Evolutionary conservation across 176 grass and related monocot species (phyloP).

Genomic region (Puccinellia tenuiflora): DNA sequence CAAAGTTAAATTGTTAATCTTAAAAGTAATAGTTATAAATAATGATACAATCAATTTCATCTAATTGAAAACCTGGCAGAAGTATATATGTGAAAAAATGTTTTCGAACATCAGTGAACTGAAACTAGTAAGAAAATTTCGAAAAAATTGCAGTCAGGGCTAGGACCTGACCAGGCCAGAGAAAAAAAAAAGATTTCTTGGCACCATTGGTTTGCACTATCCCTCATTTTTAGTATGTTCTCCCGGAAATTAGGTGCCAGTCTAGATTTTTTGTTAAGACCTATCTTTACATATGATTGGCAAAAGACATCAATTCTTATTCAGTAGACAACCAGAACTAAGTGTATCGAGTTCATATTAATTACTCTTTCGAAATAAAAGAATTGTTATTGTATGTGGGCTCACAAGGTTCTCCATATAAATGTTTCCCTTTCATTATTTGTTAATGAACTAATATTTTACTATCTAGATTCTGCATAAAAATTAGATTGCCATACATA

Average conservation of each 20-base stretch:
- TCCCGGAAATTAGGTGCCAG: not conserved
- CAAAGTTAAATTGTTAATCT: not conserved
- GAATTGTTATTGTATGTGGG: not conserved
- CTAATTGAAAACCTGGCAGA: not conserved
- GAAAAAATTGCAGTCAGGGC: not conserved
- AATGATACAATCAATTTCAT: not conserved
- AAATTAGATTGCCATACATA: conserved; percentile 30
- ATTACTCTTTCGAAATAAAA: not conserved
- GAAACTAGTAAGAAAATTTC: not conserved
- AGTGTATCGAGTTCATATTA: not conserved
- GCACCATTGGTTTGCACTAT: no score
- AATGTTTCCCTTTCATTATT: not conserved
- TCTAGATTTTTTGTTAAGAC: not conserved
- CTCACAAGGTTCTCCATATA: not conserved
- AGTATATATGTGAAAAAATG: not conserved
- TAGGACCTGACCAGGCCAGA: no score
- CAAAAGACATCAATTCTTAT: not conserved
- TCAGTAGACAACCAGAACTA: not conserved
- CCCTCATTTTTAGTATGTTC: not conserved
- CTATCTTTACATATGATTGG: not conserved
- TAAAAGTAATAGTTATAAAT: not conserved
- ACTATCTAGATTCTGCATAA: not conserved
- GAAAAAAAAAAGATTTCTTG: no score
- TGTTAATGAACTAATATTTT: not conserved
- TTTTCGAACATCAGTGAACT: not conserved